Conservation (phyloP, 2,329 filamentous ascomycete genomes). For the Pseudonectria foliicola region DNA sequence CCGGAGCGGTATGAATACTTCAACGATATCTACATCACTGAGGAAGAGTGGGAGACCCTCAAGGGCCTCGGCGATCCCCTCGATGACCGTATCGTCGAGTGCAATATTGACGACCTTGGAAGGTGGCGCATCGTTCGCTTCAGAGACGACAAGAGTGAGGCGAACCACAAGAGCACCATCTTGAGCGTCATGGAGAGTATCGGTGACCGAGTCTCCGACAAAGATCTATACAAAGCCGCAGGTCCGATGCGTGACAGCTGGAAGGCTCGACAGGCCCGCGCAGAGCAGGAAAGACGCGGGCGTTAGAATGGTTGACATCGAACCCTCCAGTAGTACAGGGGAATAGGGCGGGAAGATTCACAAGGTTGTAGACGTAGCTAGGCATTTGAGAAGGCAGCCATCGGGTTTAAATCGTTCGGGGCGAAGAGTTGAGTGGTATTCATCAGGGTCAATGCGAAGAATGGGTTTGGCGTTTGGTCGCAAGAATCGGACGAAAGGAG, state of each 20-base stretch:
- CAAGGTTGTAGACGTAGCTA: too few relatives aligned
- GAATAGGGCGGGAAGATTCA: not conserved
- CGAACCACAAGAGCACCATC: slow-evolving; percentile 81
- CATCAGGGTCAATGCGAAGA: slow-evolving; percentile 9
- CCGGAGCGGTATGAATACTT: slow-evolving; percentile 56
- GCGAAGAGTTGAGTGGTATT: slow-evolving; percentile 8
- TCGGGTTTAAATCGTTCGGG: too few relatives aligned
- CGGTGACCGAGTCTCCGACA: slow-evolving; percentile 72
- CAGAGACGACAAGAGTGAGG: slow-evolving; percentile 85
- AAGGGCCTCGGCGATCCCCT: slow-evolving; percentile 68
- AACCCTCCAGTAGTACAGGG: not conserved
- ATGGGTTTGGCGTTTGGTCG: slow-evolving; percentile 15
- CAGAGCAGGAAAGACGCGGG: slow-evolving; percentile 20
- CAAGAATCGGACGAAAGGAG: slow-evolving; percentile 4
- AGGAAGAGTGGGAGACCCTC: slow-evolving; percentile 75
- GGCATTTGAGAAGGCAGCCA: too few relatives aligned
- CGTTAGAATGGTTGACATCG: slow-evolving; percentile 1
- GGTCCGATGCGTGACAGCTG: slow-evolving; percentile 70
- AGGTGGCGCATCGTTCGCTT: slow-evolving; percentile 86
- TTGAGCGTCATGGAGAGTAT: slow-evolving; percentile 87
- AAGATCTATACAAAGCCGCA: slow-evolving; percentile 67
- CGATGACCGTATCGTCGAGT: slow-evolving; percentile 86
- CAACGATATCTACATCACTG: slow-evolving; percentile 59
- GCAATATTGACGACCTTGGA: slow-evolving; percentile 66
- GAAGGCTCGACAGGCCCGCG: slow-evolving; percentile 53